Evolutionary conservation across 345 rosid species (phyloP).

Genomic region (Gossypium raimondii): DNA sequence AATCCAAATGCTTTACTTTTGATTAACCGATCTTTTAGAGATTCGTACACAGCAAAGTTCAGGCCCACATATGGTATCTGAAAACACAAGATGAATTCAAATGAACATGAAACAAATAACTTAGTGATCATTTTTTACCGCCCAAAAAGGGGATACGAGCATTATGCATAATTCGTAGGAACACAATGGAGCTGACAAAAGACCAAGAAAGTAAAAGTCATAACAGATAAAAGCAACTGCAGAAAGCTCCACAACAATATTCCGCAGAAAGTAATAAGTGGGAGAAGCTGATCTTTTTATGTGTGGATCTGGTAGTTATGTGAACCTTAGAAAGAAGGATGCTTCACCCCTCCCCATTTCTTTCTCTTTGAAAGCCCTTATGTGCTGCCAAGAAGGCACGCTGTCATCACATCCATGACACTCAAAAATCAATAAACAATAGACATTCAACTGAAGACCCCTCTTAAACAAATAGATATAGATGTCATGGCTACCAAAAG

Average conservation of each 20-base stretch:
- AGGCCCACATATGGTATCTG: slow-evolving; percentile 97
- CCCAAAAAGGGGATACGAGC: background rate
- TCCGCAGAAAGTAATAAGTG: background rate
- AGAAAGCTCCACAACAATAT: background rate
- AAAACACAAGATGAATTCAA: slow-evolving; percentile 21
- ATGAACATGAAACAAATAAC: background rate
- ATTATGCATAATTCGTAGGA: background rate
- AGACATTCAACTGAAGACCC: background rate
- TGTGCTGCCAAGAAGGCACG: background rate
- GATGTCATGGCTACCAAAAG: background rate
- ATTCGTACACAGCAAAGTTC: slow-evolving; percentile 92
- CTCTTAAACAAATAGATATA: background rate
- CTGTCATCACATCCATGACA: background rate
- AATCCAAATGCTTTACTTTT: slow-evolving; percentile 62
- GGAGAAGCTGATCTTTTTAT: background rate
- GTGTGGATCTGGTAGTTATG: no score
- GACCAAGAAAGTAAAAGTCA: background rate
- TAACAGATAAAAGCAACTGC: background rate
- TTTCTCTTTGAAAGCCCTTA: slow-evolving; percentile 6
- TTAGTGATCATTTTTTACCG: background rate
- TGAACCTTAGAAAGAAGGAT: background rate
- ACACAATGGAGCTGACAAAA: background rate
- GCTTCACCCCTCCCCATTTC: background rate
- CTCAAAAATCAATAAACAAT: background rate
- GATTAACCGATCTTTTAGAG: slow-evolving; percentile 80